A percentile compares a stretch with the other conserved stretches of the same genome.
phyloP scores from a whole-genome alignment of 2,329 filamentous ascomycete species.

The Fusarium pseudonygamai region DNA sequence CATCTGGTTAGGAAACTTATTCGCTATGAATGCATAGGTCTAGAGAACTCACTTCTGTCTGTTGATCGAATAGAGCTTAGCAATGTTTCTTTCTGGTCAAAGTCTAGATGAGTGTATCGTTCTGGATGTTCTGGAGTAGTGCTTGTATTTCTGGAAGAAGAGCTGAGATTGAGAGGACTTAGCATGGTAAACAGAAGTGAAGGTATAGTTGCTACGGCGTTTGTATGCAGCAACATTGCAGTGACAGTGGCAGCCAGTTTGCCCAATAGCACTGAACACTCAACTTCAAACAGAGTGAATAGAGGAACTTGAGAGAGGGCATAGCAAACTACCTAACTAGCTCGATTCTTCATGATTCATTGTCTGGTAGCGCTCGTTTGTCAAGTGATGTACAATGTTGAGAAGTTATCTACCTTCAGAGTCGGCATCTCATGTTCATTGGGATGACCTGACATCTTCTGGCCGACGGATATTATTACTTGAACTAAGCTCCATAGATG shows the following conservation, averaged over 20 bases:
- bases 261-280: background rate
- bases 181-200: background rate
- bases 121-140: background rate
- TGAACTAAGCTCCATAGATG: background rate
- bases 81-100: background rate
- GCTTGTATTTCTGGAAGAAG: background rate
- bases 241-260: conserved; percentile 17
- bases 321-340: too few species aligned
- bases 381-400: background rate
- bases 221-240: background rate
- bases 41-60: background rate
- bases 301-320: background rate
- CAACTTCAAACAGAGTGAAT: background rate
- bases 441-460: too few species aligned
- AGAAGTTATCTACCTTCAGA: background rate
- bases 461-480: background rate
- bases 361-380: background rate
- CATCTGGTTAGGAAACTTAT: background rate
- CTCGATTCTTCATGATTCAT: too few species aligned
- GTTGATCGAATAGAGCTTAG: background rate
- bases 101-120: background rate
- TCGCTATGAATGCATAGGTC: background rate
- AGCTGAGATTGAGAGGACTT: background rate
- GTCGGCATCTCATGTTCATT: background rate
- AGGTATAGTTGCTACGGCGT: background rate